Conservation (phyloP, 2,329 filamentous ascomycete genomes). For the Gliomastix tumulicola region DNA sequence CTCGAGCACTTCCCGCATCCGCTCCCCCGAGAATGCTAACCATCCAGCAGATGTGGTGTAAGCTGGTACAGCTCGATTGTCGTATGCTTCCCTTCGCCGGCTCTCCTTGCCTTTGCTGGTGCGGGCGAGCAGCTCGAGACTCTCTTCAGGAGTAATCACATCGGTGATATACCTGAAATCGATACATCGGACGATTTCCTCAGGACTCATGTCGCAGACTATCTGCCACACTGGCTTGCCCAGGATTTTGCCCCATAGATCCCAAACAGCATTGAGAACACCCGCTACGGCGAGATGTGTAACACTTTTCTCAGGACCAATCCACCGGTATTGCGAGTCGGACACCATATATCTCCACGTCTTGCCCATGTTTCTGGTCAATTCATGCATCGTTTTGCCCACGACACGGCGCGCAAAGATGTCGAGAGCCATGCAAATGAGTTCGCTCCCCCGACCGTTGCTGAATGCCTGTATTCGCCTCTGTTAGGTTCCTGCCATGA, state of each 20-base stretch:
- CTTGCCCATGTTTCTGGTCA: constrained; percentile 75
- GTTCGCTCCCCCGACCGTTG: constrained; percentile 84
- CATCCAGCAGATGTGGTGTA: constrained; percentile 89
- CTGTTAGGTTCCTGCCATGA: too few relatives aligned
- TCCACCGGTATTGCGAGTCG: constrained; percentile 87
- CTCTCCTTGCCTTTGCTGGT: constrained; percentile 60
- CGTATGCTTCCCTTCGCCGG: constrained; percentile 66
- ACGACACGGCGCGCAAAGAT: constrained; percentile 70
- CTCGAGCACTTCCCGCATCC: constrained; percentile 68
- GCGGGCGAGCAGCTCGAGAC: constrained; percentile 61
- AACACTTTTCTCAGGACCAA: constrained; percentile 88
- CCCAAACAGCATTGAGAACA: constrained; percentile 88
- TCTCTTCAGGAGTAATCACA: constrained; percentile 79
- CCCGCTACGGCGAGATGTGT: constrained; percentile 86
- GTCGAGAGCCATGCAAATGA: constrained; percentile 78
- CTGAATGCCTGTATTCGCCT: constrained; percentile 65
- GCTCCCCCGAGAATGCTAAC: constrained; percentile 82
- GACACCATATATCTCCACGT: constrained; percentile 87
- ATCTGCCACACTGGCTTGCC: constrained; percentile 87
- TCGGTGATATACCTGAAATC: constrained; percentile 95
- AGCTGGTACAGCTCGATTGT: constrained; percentile 71
- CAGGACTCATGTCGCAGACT: constrained; percentile 81
- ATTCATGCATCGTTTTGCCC: constrained; percentile 66
- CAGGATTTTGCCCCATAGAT: constrained; percentile 86
- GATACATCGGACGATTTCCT: constrained; percentile 81